Evolutionary conservation across 2,329 filamentous ascomycete genomes (phyloP).

Genomic region (Arthrobotrys megalospora): DNA sequence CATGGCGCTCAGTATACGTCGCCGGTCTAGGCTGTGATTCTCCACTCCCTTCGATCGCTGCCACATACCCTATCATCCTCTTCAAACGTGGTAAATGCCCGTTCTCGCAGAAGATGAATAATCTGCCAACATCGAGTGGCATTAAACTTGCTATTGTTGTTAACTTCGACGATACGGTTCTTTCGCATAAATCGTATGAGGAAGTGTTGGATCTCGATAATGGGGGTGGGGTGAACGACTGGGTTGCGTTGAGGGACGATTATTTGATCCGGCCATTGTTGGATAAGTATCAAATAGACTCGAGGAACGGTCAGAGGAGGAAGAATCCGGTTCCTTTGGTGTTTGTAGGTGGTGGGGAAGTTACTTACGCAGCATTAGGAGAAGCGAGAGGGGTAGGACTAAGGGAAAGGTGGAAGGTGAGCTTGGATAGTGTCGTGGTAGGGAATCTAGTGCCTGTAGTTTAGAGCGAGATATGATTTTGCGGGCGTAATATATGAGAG

Average conservation of each 20-base stretch:
- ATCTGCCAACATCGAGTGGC: conserved; percentile 49
- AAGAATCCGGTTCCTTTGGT: conserved; percentile 50
- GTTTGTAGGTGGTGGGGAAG: conserved; percentile 52
- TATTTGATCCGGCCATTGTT: conserved; percentile 50
- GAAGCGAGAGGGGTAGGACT: conserved; percentile 52
- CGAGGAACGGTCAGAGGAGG: conserved; percentile 53
- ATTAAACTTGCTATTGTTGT: conserved; percentile 59
- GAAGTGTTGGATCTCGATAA: conserved; percentile 41
- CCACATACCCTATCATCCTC: conserved; percentile 50
- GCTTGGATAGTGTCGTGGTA: conserved; percentile 39
- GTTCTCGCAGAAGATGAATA: conserved; percentile 55
- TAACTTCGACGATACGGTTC: conserved; percentile 39
- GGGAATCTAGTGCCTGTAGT: conserved; percentile 54
- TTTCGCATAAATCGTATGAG: conserved; percentile 31
- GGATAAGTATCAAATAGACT: conserved; percentile 58
- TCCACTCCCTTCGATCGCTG: conserved; percentile 50
- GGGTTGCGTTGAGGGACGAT: conserved; percentile 48
- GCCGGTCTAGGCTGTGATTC: conserved; percentile 46
- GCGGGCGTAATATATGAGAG: not conserved
- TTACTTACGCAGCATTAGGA: conserved; percentile 44
- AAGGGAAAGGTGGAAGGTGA: conserved; percentile 55
- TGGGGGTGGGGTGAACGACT: conserved; percentile 56
- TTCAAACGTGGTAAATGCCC: conserved; percentile 57
- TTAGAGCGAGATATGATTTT: conserved; percentile 7
- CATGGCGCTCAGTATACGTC: conserved; percentile 48